Conservation (phyloP, 805 yeast genomes). For the Dipodascus geniculatus region DNA sequence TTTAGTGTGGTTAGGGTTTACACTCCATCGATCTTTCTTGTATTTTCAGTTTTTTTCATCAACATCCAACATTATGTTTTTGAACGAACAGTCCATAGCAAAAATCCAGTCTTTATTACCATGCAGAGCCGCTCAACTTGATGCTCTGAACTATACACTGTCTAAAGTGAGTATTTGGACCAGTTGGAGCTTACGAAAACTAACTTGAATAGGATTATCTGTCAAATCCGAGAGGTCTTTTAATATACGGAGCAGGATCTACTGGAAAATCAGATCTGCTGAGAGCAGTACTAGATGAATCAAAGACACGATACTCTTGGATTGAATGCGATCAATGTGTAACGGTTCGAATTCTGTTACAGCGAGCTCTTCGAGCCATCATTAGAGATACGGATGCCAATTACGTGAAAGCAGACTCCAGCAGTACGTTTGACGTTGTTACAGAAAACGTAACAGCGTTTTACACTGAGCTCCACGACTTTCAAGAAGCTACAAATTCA, state of each 20-base stretch:
- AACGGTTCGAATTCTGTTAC: slow-evolving; percentile 36
- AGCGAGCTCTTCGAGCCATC: slow-evolving; percentile 32
- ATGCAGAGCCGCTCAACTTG: slow-evolving; percentile 14
- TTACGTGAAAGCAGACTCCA: background rate
- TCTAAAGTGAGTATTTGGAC: slow-evolving; percentile 6
- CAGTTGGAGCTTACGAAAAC: background rate
- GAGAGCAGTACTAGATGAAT: slow-evolving; percentile 21
- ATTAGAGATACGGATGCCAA: slow-evolving; percentile 28
- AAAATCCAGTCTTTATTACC: background rate
- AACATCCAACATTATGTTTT: slow-evolving; percentile 1
- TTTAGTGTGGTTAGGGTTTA: background rate
- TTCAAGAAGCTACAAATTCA: slow-evolving; percentile 9
- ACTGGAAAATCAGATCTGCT: slow-evolving; percentile 37
- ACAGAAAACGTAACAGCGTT: slow-evolving; percentile 35
- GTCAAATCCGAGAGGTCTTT: slow-evolving; percentile 26
- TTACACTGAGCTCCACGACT: slow-evolving; percentile 27
- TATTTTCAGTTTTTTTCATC: background rate
- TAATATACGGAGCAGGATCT: slow-evolving; percentile 38
- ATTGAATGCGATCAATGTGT: slow-evolving; percentile 39
- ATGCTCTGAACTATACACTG: slow-evolving; percentile 12
- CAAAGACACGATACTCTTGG: slow-evolving; percentile 25
- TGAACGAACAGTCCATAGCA: slow-evolving; percentile 1
- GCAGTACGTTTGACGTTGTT: slow-evolving; percentile 19
- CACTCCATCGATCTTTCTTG: background rate
- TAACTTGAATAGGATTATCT: slow-evolving; percentile 2